Evolutionary conservation across 371 early-diverging fungal species (phyloP), one percentile per base, ranked within the genome.

Genomic region (Actinomucor elegans): DNA sequence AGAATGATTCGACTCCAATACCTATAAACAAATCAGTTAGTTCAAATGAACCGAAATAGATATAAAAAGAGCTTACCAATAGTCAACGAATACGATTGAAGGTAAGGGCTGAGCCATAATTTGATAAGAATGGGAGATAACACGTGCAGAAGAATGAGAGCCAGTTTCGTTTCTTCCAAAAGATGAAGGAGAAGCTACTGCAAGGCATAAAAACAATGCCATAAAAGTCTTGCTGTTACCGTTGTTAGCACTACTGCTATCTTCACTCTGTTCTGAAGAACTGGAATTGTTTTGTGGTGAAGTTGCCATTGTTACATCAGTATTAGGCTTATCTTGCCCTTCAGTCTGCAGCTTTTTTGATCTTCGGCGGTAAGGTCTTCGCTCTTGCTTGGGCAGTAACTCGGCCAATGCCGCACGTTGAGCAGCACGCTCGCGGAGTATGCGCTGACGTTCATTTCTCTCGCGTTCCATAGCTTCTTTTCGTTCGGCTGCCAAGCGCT

Each of bases 351-450:
- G 5, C 34, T 52, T 52, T 23, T 48, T 56, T 10, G 48, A 27
- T 24, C 52, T 47, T 35, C 64, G 59, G 11, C 59, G 59, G 36
- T 67, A 59, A 4, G 67, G 67, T 38, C 54, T 58, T 45, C 64
- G 55, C 48, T 59, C 67, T 7, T 45, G 55, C 34, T 67, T 63
- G 9, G 64, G 67, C 14, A 67, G 27, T 11, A 67, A 32, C 35
- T 67, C 58, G 28, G 67, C 67, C 23, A 67, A 40, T 4, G 67
- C 64, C 9, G 67, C 67, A 26, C 67, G 32, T 29, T 67, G 64
- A 21, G 67, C 64, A 20, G 67, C 67, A 15, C 67, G 44, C 59
- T 67, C 67, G 11, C 64, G 54, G 14, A 67, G 23, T 3, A 56
- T 52, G 14, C 50, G 40, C 23, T 67, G 59, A 11, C 64, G 20